Percentiles rank a stretch among this genome's conserved stretches.
Conservation (phyloP, 1,284 basidiomycete genomes). For the Neonothopanus nambi region DNA sequence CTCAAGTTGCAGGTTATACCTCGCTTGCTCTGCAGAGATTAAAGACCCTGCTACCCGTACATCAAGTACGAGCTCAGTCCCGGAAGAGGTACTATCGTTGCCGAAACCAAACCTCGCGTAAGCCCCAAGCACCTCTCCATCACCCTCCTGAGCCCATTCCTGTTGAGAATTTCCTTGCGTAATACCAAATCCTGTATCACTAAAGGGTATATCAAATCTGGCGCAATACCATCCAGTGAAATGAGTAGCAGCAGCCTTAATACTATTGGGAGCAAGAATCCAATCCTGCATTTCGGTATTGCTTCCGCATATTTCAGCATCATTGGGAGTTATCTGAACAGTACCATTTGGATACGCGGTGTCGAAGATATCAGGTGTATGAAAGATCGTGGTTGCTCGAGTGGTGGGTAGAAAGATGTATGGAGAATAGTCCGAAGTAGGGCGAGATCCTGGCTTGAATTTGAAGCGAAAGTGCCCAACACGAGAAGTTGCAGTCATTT, state of each 20-base stretch:
- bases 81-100: neutral
- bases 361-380: conserved; percentile 40
- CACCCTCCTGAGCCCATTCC: conserved; percentile 28
- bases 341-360: conserved; percentile 65
- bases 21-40: conserved; percentile 76
- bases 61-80: conserved; percentile 42
- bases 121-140: conserved; percentile 53
- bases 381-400: conserved; percentile 41
- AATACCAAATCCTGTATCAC: conserved; percentile 52
- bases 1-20: conserved; percentile 61
- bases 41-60: conserved; percentile 78
- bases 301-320: conserved; percentile 64
- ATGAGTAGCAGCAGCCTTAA: conserved; percentile 46
- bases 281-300: conserved; percentile 77
- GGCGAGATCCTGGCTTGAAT: conserved; percentile 37
- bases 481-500: conserved; percentile 75
- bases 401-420: conserved; percentile 75
- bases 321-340: conserved; percentile 43
- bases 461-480: conserved; percentile 79
- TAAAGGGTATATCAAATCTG: conserved; percentile 55
- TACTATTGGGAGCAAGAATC: conserved; percentile 61
- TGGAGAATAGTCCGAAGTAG: conserved; percentile 39
- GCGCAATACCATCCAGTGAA: conserved; percentile 78
- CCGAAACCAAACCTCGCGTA: conserved; percentile 53
- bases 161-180: conserved; percentile 20